Percentiles rank a stretch among this genome's conserved stretches.
phyloP scores from a whole-genome alignment of 352 stramenopile species.

The Globisporangium recalcitrans region DNA sequence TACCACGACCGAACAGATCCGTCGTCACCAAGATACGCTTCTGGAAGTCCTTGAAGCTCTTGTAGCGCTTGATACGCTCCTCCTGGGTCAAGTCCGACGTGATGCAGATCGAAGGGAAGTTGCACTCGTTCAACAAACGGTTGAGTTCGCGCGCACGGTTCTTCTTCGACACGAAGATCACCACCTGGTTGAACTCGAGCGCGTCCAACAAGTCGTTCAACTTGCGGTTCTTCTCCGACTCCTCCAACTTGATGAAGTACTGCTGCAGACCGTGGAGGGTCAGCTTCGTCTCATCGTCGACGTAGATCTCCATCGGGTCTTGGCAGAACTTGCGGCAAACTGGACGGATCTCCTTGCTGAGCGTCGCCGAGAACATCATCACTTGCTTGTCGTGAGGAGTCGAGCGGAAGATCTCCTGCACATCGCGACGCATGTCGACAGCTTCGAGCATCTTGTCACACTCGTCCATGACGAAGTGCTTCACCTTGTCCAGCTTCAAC shows the following conservation, averaged over 20 bases:
- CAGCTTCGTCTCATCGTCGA: conserved; percentile 99
- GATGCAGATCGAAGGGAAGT: conserved; percentile 99
- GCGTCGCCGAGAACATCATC: conserved; percentile 99
- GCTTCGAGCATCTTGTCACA: conserved; percentile 99
- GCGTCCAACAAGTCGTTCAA: conserved; percentile 99
- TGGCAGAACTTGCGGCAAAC: conserved; percentile 99
- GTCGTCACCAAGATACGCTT: conserved; percentile 99
- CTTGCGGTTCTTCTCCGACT: conserved; percentile 99
- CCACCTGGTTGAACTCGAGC: conserved; percentile 99
- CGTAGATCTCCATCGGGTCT: conserved; percentile 99
- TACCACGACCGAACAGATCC: conserved; percentile 99
- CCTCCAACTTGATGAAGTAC: conserved; percentile 99
- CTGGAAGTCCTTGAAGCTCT: conserved; percentile 99
- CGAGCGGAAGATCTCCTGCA: conserved; percentile 99
- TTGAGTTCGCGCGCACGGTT: conserved; percentile 97
- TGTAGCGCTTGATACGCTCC: conserved; percentile 97
- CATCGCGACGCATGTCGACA: conserved; percentile 97
- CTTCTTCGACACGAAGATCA: conserved; percentile 98
- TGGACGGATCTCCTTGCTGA: conserved; percentile 98
- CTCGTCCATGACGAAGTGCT: conserved; percentile 99
- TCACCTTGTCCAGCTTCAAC: conserved; percentile 98
- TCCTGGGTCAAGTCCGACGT: conserved; percentile 97
- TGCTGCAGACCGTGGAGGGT: conserved; percentile 99
- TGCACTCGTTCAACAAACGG: conserved; percentile 97
- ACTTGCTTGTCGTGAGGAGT: conserved; percentile 99